A percentile compares a stretch with the other conserved stretches of the same genome.
These are phyloP conservation scores for Rhodotorula kratochvilovae DNA, from an alignment of 768 basidiomycete species.

Conservation along the genomic window DNA sequence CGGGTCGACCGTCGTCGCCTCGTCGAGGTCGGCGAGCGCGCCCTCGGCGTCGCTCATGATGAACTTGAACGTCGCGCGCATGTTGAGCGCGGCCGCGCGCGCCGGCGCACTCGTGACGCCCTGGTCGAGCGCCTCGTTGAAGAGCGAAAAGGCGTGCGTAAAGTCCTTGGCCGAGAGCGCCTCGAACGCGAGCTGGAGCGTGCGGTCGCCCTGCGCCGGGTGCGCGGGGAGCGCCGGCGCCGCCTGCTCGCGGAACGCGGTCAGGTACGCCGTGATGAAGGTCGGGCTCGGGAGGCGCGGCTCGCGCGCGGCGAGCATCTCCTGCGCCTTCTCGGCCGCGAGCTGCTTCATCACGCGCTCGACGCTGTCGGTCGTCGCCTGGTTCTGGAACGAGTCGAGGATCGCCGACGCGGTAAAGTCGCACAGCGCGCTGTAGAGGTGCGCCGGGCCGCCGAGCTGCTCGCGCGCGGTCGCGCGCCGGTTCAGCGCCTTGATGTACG, in stretches of 20 bases:
- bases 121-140: constrained; percentile 81
- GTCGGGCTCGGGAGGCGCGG: constrained; percentile 75
- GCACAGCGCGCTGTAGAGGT: constrained; percentile 46
- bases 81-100: constrained; percentile 81
- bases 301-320: constrained; percentile 70
- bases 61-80: constrained; percentile 96
- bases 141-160: constrained; percentile 67
- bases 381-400: constrained; percentile 84
- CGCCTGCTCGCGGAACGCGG: constrained; percentile 81
- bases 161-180: constrained; percentile 84
- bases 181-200: constrained; percentile 70
- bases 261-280: constrained; percentile 91
- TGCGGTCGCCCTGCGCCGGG: constrained; percentile 70
- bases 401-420: constrained; percentile 97
- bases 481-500: constrained; percentile 64
- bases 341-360: constrained; percentile 89
- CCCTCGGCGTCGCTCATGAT: constrained; percentile 74
- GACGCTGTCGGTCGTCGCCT: constrained; percentile 68
- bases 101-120: constrained; percentile 67
- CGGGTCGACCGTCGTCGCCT: constrained; percentile 65
- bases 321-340: constrained; percentile 64
- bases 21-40: constrained; percentile 76
- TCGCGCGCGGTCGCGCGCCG: constrained; percentile 82
- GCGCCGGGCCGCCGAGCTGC: constrained; percentile 64
- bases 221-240: constrained; percentile 67